Percentiles rank a stretch among this genome's conserved stretches.
phyloP scores from a whole-genome alignment of 2,329 filamentous ascomycete species.

The Cercospora sesami region DNA sequence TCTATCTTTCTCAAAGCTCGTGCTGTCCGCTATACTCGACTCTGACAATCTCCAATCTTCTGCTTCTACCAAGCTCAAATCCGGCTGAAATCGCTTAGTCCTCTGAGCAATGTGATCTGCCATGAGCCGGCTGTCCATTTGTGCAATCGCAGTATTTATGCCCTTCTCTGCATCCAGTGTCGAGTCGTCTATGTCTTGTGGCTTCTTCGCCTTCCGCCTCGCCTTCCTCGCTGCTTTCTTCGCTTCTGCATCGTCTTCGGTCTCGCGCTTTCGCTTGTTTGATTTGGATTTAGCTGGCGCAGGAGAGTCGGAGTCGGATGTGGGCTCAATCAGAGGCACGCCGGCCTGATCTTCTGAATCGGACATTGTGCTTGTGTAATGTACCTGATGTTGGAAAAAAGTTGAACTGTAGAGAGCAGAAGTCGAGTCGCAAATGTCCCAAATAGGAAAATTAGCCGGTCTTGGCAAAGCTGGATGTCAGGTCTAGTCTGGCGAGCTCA shows the following conservation, averaged over 20 bases:
- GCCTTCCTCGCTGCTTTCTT: slow-evolving; percentile 51
- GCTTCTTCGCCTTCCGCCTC: slow-evolving; percentile 62
- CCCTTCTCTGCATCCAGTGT: slow-evolving; percentile 51
- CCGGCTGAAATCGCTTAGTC: slow-evolving; percentile 72
- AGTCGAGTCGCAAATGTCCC: slow-evolving; percentile 10
- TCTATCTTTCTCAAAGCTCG: slow-evolving; percentile 67
- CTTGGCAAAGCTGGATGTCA: background rate
- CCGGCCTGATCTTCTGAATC: slow-evolving; percentile 47
- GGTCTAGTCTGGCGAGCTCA: background rate
- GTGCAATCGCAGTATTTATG: slow-evolving; percentile 75
- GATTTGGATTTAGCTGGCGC: slow-evolving; percentile 29
- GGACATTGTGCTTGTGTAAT: slow-evolving; percentile 40
- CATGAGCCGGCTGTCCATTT: slow-evolving; percentile 79
- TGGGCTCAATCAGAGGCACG: slow-evolving; percentile 47
- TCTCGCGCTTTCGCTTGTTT: slow-evolving; percentile 46
- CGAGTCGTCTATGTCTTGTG: slow-evolving; percentile 65
- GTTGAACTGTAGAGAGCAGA: slow-evolving; percentile 3
- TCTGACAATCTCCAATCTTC: slow-evolving; percentile 77
- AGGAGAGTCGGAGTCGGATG: slow-evolving; percentile 38
- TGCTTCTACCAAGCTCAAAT: slow-evolving; percentile 80
- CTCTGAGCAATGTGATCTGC: slow-evolving; percentile 83
- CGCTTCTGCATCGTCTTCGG: slow-evolving; percentile 38
- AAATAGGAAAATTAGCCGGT: slow-evolving; percentile 8
- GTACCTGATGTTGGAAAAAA: background rate
- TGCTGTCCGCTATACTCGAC: slow-evolving; percentile 75